Percentiles rank a stretch among this genome's conserved stretches.
phyloP scores from a whole-genome alignment of 306 rosid genomes.

The Cucumis melo region DNA sequence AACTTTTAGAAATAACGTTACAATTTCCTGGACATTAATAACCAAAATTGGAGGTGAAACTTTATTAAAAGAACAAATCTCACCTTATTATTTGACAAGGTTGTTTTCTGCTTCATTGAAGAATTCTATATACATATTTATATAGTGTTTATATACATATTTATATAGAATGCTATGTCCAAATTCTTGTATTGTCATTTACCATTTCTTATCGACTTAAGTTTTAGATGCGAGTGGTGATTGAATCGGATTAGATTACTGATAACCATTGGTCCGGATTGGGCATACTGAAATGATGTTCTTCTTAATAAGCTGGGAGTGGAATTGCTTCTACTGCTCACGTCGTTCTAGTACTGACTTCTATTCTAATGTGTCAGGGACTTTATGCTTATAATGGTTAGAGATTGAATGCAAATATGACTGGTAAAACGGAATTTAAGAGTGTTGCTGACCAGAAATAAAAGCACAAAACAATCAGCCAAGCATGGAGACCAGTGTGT shows the following conservation, averaged over 20 bases:
- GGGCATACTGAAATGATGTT: background rate
- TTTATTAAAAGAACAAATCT: conserved; percentile 11
- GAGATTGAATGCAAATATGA: conserved; percentile 35
- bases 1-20: background rate
- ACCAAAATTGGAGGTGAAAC: background rate
- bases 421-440: conserved; percentile 27
- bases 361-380: conserved; percentile 20
- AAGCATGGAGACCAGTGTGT: conserved; percentile 52
- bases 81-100: background rate
- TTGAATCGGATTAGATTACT: background rate
- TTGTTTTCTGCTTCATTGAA: background rate
- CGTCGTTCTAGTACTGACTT: background rate
- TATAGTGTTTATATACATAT: no score
- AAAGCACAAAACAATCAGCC: conserved; percentile 20
- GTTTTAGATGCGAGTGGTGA: background rate
- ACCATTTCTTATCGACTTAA: background rate
- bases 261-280: background rate
- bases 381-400: conserved; percentile 19
- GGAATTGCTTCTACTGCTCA: background rate
- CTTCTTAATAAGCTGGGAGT: background rate
- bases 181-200: background rate
- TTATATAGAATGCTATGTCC: no score
- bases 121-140: no score
- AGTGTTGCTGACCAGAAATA: conserved; percentile 16
- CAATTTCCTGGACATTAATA: background rate